These are phyloP conservation scores for Exophiala xenobiotica DNA, from an alignment of 2,329 filamentous ascomycete species.

Conservation along the genomic window DNA sequence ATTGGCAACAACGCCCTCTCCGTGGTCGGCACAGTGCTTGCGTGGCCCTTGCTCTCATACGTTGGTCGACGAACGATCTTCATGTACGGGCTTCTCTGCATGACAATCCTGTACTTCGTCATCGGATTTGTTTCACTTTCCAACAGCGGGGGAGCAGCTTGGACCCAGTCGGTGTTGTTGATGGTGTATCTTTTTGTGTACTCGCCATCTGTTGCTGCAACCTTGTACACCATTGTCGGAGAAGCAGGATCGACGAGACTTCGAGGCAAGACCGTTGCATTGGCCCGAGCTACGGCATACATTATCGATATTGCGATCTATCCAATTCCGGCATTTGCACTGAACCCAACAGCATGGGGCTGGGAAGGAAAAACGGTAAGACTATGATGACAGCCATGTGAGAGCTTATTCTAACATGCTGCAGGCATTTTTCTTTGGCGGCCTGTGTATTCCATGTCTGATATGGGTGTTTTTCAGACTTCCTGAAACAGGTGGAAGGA, in stretches of 20 bases:
- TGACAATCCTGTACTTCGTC: constrained; percentile 32
- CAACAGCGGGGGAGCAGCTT: constrained; percentile 33
- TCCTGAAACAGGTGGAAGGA: constrained; percentile 64
- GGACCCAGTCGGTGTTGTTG: constrained; percentile 47
- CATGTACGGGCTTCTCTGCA: constrained; percentile 33
- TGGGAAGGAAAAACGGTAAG: constrained; percentile 38
- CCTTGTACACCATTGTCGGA: constrained; percentile 53
- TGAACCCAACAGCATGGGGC: constrained; percentile 35
- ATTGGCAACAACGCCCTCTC: constrained; percentile 64
- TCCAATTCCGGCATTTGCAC: constrained; percentile 28
- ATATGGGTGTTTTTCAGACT: constrained; percentile 78
- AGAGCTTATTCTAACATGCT: too few species aligned
- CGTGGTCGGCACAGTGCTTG: constrained; percentile 50
- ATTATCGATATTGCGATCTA: constrained; percentile 34
- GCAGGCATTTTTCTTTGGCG: constrained; percentile 75
- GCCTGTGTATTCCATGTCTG: constrained; percentile 73
- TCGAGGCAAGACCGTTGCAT: constrained; percentile 54
- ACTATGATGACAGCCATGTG: too few species aligned
- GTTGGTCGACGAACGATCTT: constrained; percentile 43
- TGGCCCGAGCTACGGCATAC: constrained; percentile 47
- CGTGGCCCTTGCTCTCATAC: constrained; percentile 45
- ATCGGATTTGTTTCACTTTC: constrained; percentile 30
- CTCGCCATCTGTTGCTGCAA: constrained; percentile 54
- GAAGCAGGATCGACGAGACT: constrained; percentile 56
- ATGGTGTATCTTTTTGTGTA: constrained; percentile 57